phyloP scores from a whole-genome alignment of 129 eudicot genomes.

The Calendula officinalis region DNA sequence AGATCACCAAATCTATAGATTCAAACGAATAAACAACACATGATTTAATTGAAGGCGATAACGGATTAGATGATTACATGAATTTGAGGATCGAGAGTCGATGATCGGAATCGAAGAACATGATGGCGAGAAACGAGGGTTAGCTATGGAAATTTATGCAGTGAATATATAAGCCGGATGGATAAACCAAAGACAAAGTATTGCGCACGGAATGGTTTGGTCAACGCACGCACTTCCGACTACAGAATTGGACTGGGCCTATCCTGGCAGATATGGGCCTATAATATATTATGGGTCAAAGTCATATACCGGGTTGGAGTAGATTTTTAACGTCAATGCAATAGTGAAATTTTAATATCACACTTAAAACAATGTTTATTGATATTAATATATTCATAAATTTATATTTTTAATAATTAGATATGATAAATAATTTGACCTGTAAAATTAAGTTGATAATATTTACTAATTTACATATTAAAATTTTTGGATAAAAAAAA shows the following conservation, averaged over 20 bases:
- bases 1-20: neutral
- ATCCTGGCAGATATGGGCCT: slow-evolving; percentile 5
- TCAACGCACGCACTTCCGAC: slow-evolving; percentile 31
- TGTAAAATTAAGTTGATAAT: too few species aligned
- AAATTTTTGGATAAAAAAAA: too few species aligned
- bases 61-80: slow-evolving; percentile 8
- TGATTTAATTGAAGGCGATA: slow-evolving; percentile 5
- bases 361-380: too few species aligned
- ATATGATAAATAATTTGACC: too few species aligned
- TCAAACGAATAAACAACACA: slow-evolving; percentile 9
- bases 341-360: too few species aligned
- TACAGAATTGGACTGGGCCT: slow-evolving; percentile 18
- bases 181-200: slow-evolving; percentile 18
- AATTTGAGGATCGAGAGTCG: slow-evolving; percentile 29
- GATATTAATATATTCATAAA: too few species aligned
- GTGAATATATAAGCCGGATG: slow-evolving; percentile 3
- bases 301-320: neutral
- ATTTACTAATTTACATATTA: too few species aligned
- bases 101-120: slow-evolving; percentile 40
- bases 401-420: too few species aligned
- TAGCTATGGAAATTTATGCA: slow-evolving; percentile 14
- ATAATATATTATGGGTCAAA: neutral
- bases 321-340: too few species aligned
- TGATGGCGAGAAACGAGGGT: slow-evolving; percentile 26
- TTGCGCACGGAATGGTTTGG: slow-evolving; percentile 21